phyloP scores from a whole-genome alignment of 1,284 basidiomycete species.

The Fistulina hepatica region DNA sequence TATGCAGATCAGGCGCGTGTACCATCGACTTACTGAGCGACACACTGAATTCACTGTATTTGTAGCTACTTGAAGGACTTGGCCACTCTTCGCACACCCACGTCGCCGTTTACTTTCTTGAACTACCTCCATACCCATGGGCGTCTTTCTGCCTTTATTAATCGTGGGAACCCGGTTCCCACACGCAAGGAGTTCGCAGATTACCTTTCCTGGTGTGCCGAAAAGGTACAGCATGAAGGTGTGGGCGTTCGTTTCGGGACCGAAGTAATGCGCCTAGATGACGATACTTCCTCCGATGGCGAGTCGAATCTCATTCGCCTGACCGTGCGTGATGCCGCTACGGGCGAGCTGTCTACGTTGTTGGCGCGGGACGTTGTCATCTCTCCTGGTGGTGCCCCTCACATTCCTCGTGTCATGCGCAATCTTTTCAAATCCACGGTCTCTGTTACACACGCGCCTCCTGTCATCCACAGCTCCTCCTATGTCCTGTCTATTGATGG shows the following conservation, averaged over 20 bases:
- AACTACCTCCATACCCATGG: conserved; percentile 42
- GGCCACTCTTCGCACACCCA: conserved; percentile 44
- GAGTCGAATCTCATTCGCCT: conserved; percentile 34
- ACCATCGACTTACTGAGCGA: conserved; percentile 6
- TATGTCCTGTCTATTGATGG: conserved; percentile 31
- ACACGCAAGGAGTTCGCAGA: conserved; percentile 74
- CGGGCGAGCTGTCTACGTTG: conserved; percentile 20
- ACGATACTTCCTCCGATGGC: conserved; percentile 23
- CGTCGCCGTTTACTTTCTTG: conserved; percentile 47
- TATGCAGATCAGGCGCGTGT: conserved; percentile 46
- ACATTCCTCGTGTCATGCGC: conserved; percentile 31
- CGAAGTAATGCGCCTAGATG: conserved; percentile 34
- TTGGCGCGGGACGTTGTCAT: conserved; percentile 37
- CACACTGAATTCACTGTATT: conserved; percentile 10
- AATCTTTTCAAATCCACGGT: conserved; percentile 24
- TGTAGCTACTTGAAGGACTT: conserved; percentile 49
- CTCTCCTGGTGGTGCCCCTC: conserved; percentile 40
- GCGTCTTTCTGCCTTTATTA: conserved; percentile 52
- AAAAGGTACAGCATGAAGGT: conserved; percentile 32
- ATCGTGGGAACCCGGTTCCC: conserved; percentile 83
- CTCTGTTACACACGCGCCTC: too few species aligned
- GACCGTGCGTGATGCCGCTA: conserved; percentile 25
- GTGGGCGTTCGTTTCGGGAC: conserved; percentile 37
- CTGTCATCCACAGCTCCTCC: conserved; percentile 34
- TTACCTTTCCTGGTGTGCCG: conserved; percentile 46